A percentile compares a stretch with the other conserved stretches of the same genome.
Evolutionary conservation across 2,329 filamentous ascomycete genomes (phyloP).

Genomic region (Fusarium irregulare): DNA sequence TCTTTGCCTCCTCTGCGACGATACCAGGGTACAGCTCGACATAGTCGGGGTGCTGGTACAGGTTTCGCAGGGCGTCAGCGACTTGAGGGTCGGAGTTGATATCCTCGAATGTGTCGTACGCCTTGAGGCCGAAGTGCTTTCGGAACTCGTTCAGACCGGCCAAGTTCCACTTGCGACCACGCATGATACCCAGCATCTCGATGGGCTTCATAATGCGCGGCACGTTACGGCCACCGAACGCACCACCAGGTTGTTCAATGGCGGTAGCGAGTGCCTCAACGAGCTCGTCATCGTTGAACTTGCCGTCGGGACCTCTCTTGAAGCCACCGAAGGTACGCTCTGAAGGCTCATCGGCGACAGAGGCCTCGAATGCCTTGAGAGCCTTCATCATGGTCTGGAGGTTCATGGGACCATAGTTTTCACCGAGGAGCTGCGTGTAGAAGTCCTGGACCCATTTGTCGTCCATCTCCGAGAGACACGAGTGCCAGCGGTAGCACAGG

Average conservation of each 20-base stretch:
- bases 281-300: conserved; percentile 80
- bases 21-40: conserved; percentile 86
- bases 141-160: conserved; percentile 87
- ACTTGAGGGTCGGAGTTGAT: conserved; percentile 83
- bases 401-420: conserved; percentile 66
- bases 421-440: conserved; percentile 69
- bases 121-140: conserved; percentile 81
- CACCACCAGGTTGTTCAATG: conserved; percentile 82
- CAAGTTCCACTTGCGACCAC: conserved; percentile 80
- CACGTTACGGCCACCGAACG: conserved; percentile 79
- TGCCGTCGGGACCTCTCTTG: conserved; percentile 72
- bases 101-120: conserved; percentile 81
- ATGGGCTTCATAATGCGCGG: conserved; percentile 79
- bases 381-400: conserved; percentile 70
- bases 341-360: conserved; percentile 72
- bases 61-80: conserved; percentile 70
- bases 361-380: conserved; percentile 70
- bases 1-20: conserved; percentile 79
- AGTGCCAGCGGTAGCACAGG: conserved; percentile 88
- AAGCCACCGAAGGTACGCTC: conserved; percentile 76
- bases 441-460: conserved; percentile 83
- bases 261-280: conserved; percentile 74
- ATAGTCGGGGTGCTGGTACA: conserved; percentile 83
- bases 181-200: conserved; percentile 83
- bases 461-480: conserved; percentile 77